Evolutionary conservation across 306 rosid genomes (phyloP), one percentile per base, ranked within the genome.

Genomic region (Trichosanthes truncata): DNA sequence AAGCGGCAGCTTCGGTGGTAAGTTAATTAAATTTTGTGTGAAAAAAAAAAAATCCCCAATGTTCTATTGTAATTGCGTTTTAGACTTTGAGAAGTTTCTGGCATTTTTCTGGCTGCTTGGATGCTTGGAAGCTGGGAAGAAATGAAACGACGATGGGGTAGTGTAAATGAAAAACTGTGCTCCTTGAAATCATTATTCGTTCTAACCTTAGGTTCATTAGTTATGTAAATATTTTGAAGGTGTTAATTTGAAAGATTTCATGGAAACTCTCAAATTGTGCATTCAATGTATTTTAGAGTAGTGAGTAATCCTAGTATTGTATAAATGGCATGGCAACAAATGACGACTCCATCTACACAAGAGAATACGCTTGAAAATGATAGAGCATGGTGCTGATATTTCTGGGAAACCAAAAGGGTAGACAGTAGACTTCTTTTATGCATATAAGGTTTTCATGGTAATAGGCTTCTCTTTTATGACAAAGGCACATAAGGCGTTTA

Each of bases 1-100:
- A 93, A 85, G 99, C 99, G 18, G 68, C 96, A 81, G 93, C 98
- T 79, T 93, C 96, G 53, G 96, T 91, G 84, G 99, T 95, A 81
- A 91, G 97, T 86, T 85, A 81, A 18, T 48, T 48, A 1, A 52
- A 52, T 79, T 41, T 77, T 31, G 6, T 38, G 6, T 18, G 13
- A 21, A 36, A 12, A 40, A 2, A 23, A 23, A 14, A n/a, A n/a
- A 1, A 23, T 40, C 55, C 55, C 25, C 17, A 26, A 46, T 48
- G 78, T 73, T 73, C 25, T 62, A n/a, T 7, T 61, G 55, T 25
- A 57, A 55, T 59, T 8, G 45, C 2, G 15, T 29, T 48, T 55
- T 23, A 3, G 21, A 14, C 31, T n/a, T 72, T 14, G 8, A 26
- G 57, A 46, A 43, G 0, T 71, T 23, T 23, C 14, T 9, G 31